Base-by-base conservation (phyloP, 768 basidiomycete species). In the Kwoniella sp. region DNA sequence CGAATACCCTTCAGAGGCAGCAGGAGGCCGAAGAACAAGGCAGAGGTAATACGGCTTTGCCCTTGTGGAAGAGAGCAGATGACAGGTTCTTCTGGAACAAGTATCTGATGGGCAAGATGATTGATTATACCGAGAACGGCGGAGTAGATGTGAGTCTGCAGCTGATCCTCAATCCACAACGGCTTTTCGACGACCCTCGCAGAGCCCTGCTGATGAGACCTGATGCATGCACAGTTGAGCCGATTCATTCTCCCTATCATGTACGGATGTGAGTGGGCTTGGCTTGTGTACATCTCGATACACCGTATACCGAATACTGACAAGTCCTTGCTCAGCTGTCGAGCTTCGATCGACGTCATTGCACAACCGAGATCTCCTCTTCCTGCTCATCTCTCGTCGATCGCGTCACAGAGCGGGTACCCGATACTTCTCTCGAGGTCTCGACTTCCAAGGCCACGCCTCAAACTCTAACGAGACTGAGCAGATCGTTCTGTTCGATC, bases 381-480 rank as follows among this genome's bases (percentile, higher is more conserved):
- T 98, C 69, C 88, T 87, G 72, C 87, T 99, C 73, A 90, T 98
- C 71, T 93, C 93, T 70, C 89, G 96, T 29, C 90, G 94, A 58
- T 94, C 92, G 12, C 90, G 96, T 23, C 90, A 89, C 82, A 88
- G 95, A 63, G 92, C 96, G 29, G 96, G 96, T 4, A 97, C 96
- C 15, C 91, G 96, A 55, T 98, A 95, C 85, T 96, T 98, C 83
- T 87, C 92, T 22, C 88, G 96, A 53, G 96, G 96, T 4, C 85
- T 99, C 71, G 93, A 98, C 79, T 83, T 86, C 22, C 84, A 90
- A 9, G 96, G 94, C 1, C 87, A 97, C 78, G 91, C 91, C 47
- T 92, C 93, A 63, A 99, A 99, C 81, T 98, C 92, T 82, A 96
- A 97, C 79, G 96, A 99, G 81, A 95, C 96, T 5, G 96, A 99